These are phyloP conservation scores for Pythium scleroteichum DNA, from an alignment of 352 stramenopile species.

Conservation along the genomic window DNA sequence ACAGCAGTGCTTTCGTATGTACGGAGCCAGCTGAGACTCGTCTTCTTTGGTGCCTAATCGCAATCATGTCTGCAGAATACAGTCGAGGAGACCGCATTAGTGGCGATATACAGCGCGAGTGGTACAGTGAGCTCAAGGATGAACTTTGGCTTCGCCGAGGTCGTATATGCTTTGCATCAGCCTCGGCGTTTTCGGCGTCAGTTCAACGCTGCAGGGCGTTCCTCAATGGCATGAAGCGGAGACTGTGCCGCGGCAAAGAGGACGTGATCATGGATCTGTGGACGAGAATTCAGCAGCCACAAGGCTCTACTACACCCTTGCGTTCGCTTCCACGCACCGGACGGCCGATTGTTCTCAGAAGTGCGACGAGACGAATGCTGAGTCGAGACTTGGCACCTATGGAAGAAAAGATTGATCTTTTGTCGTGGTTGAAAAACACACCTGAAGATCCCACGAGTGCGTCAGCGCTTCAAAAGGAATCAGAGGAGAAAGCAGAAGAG, in stretches of 20 bases:
- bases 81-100: conserved; percentile 30
- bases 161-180: conserved; percentile 46
- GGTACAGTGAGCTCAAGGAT: conserved; percentile 58
- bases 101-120: conserved; percentile 45
- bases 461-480: conserved; percentile 9
- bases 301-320: neutral
- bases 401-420: conserved; percentile 29
- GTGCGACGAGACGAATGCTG: conserved; percentile 25
- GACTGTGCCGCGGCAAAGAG: conserved; percentile 28
- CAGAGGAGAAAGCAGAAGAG: conserved; percentile 19
- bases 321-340: neutral
- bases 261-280: conserved; percentile 33
- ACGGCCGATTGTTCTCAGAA: conserved; percentile 3
- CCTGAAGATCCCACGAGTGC: conserved; percentile 20
- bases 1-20: neutral
- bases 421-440: conserved; percentile 29
- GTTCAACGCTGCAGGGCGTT: conserved; percentile 52
- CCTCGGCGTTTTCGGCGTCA: conserved; percentile 42
- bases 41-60: conserved; percentile 56
- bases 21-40: conserved; percentile 20
- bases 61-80: conserved; percentile 59
- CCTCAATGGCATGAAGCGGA: conserved; percentile 60
- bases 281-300: conserved; percentile 2
- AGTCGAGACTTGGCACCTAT: conserved; percentile 25
- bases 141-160: conserved; percentile 63